Percentiles rank a stretch among this genome's conserved stretches.
These are phyloP conservation scores for Pichia rugopelliculosa DNA, from an alignment of 805 yeast species.

Conservation along the genomic window DNA sequence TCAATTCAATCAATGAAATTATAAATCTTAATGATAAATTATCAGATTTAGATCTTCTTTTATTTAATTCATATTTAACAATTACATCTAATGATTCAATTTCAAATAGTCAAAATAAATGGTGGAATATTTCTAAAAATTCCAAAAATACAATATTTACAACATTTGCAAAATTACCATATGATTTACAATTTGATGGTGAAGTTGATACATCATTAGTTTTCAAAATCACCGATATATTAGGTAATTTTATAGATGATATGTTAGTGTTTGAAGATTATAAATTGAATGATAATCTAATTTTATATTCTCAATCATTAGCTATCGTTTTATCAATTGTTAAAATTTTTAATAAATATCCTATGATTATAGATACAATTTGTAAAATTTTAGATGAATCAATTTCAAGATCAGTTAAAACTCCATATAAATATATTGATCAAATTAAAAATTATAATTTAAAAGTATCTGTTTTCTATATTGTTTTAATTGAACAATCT, in stretches of 20 bases:
- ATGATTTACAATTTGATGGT: constrained; percentile 15
- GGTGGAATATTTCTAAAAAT: constrained; percentile 60
- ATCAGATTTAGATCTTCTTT: constrained; percentile 47
- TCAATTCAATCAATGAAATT: constrained; percentile 13
- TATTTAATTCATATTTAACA: constrained; percentile 54
- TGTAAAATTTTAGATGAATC: constrained; percentile 72
- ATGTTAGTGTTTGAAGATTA: constrained; percentile 45
- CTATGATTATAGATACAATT: constrained; percentile 28
- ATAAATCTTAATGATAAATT: constrained; percentile 21
- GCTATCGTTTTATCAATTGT: constrained; percentile 46
- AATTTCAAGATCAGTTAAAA: constrained; percentile 55
- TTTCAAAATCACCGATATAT: constrained; percentile 40
- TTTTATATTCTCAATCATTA: constrained; percentile 46
- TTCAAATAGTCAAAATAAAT: constrained; percentile 41
- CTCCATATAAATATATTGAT: constrained; percentile 86
- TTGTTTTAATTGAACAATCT: constrained; percentile 64
- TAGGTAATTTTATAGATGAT: constrained; percentile 41
- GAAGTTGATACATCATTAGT: constrained; percentile 15
- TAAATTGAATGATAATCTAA: constrained; percentile 18
- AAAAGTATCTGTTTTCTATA: constrained; percentile 44
- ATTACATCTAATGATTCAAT: constrained; percentile 36
- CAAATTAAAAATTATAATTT: constrained; percentile 21
- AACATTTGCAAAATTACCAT: constrained; percentile 47
- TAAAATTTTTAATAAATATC: constrained; percentile 12
- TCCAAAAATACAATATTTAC: constrained; percentile 57